Percentiles rank a stretch among this genome's conserved stretches.
phyloP scores from a whole-genome alignment of 2,329 filamentous ascomycete genomes.

The Penicillium freii region DNA sequence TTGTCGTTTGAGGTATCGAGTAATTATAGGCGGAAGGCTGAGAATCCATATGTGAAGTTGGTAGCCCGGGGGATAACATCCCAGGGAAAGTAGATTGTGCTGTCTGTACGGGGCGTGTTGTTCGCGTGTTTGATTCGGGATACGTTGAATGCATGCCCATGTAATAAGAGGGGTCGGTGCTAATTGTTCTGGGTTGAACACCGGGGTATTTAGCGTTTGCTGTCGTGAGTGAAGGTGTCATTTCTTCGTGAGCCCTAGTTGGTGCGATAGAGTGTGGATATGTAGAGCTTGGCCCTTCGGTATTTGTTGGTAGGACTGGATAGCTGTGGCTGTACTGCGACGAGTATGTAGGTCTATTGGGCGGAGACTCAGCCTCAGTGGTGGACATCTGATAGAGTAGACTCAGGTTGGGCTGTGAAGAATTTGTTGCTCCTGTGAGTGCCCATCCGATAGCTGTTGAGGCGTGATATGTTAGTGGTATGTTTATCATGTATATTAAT shows the following conservation, averaged over 20 bases:
- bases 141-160: constrained; percentile 52
- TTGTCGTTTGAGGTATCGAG: constrained; percentile 18
- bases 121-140: constrained; percentile 20
- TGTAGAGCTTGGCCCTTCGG: constrained; percentile 23
- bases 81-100: constrained; percentile 18
- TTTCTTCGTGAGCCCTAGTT: constrained; percentile 25
- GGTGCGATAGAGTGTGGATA: constrained; percentile 33
- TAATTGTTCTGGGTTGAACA: constrained; percentile 42
- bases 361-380: constrained; percentile 20
- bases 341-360: constrained; percentile 32
- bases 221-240: constrained; percentile 22
- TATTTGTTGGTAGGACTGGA: constrained; percentile 20
- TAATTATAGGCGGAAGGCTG: constrained; percentile 27
- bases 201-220: constrained; percentile 27
- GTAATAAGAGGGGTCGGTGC: constrained; percentile 40
- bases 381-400: constrained; percentile 69
- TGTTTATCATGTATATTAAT: constrained; percentile 8
- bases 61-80: constrained; percentile 18
- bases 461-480: constrained; percentile 40
- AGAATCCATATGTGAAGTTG: constrained; percentile 21
- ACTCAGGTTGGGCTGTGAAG: constrained; percentile 77
- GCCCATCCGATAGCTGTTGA: constrained; percentile 73
- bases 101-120: constrained; percentile 27
- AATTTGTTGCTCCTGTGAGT: constrained; percentile 82
- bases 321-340: constrained; percentile 34